Conservation (phyloP, 495 filamentous ascomycete genomes). For the Neurospora hispaniola region DNA sequence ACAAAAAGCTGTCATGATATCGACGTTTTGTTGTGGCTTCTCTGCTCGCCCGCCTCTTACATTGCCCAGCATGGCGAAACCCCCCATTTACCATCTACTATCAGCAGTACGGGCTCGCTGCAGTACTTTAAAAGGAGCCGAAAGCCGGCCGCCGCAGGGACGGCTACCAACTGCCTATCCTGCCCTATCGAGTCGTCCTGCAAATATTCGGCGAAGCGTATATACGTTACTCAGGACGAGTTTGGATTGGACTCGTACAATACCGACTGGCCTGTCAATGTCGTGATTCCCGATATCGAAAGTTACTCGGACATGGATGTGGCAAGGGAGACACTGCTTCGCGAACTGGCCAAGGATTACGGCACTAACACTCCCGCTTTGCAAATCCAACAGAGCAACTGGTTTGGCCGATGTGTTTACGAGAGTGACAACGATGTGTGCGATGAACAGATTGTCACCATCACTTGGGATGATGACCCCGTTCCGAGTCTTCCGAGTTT, state of each 20-base stretch:
- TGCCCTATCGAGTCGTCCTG: constrained; percentile 64
- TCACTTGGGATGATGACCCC: constrained; percentile 69
- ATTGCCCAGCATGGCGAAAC: constrained; percentile 19
- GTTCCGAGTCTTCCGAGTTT: constrained; percentile 7
- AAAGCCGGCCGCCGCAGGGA: constrained; percentile 64
- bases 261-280: constrained; percentile 70
- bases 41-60: constrained; percentile 50
- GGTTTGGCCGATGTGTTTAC: constrained; percentile 93
- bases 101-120: constrained; percentile 62
- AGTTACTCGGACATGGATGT: constrained; percentile 41
- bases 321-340: constrained; percentile 31
- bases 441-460: constrained; percentile 82
- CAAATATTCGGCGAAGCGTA: constrained; percentile 69
- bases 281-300: constrained; percentile 87
- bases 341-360: constrained; percentile 60
- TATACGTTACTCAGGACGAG: constrained; percentile 52
- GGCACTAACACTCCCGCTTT: constrained; percentile 34
- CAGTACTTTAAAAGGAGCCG: constrained; percentile 60
- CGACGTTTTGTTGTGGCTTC: constrained; percentile 81
- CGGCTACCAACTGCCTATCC: constrained; percentile 78
- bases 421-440: constrained; percentile 85
- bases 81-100: constrained; percentile 61
- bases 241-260: constrained; percentile 43
- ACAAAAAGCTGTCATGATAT: constrained; percentile 96
- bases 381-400: constrained; percentile 52